Evolutionary conservation across 2,329 filamentous ascomycete species (phyloP), one percentile per base, ranked within the genome.

Genomic region (Sarocladiaceae sp.): DNA sequence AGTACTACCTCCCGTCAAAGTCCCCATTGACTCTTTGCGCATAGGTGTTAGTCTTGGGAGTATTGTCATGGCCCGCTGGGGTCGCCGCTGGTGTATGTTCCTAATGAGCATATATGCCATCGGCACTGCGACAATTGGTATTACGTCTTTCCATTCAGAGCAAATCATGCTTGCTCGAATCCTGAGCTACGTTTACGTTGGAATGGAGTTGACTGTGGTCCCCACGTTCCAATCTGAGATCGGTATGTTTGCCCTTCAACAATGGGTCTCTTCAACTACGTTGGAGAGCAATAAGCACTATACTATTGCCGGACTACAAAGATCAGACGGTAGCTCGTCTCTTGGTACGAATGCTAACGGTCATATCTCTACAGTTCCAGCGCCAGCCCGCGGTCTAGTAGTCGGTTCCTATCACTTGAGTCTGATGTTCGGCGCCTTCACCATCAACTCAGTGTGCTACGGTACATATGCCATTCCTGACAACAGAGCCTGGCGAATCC

Each of bases 161-260:
- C 63, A 66, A 44, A 61, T 64, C 9, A 48, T 67, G 33, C 59
- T 55, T 9, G 63, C 52, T 1, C 55, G 63, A 2, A 60, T 62
- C 7, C 49, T 67, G 5, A 63, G 44, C 41, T 47, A 39, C 44
- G 41, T 62, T 16, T 67, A 67, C 37, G 54, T 66, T 24, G 65
- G 64, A 12, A 66, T 65, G 57, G 64, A 67, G 47, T 54, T 67
- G 6, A 54, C 64, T 1, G 51, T 60, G 3, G 59, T 66, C 5
- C 65, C 64, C 0, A 51, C 61, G 1, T 54, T 54, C 15, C 59
- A 63, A 44, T 58, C 60, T 2, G 62, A 65, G 49, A 52, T 63
- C 21, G 53, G n/a, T n/a, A n/a, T n/a, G n/a, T n/a, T n/a, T n/a
- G n/a, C n/a, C n/a, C n/a, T n/a, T n/a, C n/a, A n/a, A n/a, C n/a